phyloP scores from a whole-genome alignment of 768 basidiomycete species.

The Inosperma sp. region DNA sequence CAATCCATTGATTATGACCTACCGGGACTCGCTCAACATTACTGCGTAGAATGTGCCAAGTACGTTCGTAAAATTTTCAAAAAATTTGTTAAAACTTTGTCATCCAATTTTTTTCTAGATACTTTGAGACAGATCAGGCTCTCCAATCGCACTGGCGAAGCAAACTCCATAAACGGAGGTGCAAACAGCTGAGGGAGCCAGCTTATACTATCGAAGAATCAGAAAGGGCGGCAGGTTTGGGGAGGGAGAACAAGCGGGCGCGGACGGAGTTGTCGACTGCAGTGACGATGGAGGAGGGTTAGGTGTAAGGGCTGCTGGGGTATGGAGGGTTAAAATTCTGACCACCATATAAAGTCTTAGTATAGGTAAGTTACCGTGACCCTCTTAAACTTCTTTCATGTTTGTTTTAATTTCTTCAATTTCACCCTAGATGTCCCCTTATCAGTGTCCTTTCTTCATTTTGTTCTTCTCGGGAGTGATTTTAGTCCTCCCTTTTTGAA shows the following conservation, averaged over 20 bases:
- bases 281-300: no score
- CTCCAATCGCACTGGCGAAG: conserved; percentile 79
- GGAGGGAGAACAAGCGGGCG: conserved; percentile 44
- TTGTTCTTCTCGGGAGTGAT: no score
- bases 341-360: no score
- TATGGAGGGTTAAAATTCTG: no score
- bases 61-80: conserved; percentile 32
- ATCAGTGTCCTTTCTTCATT: no score
- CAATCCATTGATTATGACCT: conserved; percentile 85
- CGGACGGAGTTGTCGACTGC: no score
- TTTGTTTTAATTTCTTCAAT: no score
- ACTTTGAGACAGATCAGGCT: conserved; percentile 81
- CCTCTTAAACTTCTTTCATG: no score
- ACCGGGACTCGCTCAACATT: conserved; percentile 91
- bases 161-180: conserved; percentile 88
- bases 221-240: conserved; percentile 83
- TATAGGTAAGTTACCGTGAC: no score
- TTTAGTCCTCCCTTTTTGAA: no score
- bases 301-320: no score
- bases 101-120: conserved; percentile 41
- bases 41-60: conserved; percentile 96
- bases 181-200: conserved; percentile 76
- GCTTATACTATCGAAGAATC: conserved; percentile 93
- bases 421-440: no score
- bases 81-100: background rate